These are phyloP conservation scores for Nicotiana noctiflora DNA, from an alignment of 257 asterid genomes.

Conservation along the genomic window DNA sequence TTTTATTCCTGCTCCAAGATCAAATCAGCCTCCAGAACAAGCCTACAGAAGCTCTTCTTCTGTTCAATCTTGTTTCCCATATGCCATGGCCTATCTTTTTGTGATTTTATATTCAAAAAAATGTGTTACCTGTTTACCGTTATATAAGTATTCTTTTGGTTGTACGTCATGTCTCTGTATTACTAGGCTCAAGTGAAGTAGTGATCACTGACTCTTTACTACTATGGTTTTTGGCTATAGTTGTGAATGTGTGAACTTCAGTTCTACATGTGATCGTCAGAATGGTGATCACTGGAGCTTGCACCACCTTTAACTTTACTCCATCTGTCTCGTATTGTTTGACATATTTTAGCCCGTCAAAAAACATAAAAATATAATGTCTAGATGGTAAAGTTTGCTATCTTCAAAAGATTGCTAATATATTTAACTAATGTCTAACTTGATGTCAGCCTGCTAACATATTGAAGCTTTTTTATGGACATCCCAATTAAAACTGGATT, in stretches of 20 bases:
- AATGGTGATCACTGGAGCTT: not conserved
- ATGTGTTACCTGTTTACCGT: too few species aligned
- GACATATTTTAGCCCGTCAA: not conserved
- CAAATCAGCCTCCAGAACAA: not conserved
- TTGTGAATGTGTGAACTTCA: not conserved
- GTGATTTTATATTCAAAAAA: too few species aligned
- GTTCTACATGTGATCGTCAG: not conserved
- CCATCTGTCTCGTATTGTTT: not conserved
- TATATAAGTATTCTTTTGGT: too few species aligned
- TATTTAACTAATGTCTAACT: not conserved
- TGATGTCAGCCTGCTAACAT: not conserved
- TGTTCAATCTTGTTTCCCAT: not conserved
- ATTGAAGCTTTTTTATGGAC: not conserved
- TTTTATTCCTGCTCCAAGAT: not conserved
- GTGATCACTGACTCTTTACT: not conserved
- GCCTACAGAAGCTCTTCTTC: not conserved
- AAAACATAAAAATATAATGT: not conserved
- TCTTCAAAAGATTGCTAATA: not conserved
- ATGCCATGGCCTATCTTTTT: not conserved
- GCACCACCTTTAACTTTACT: not conserved
- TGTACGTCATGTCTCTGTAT: not conserved
- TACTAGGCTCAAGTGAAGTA: not conserved
- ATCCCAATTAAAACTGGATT: not conserved
- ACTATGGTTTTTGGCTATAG: not conserved
- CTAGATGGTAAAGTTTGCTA: not conserved